Percentiles rank a stretch among this genome's conserved stretches.
Evolutionary conservation across 495 filamentous ascomycete genomes (phyloP).

Genomic region (Opeltia flavorubescens): DNA sequence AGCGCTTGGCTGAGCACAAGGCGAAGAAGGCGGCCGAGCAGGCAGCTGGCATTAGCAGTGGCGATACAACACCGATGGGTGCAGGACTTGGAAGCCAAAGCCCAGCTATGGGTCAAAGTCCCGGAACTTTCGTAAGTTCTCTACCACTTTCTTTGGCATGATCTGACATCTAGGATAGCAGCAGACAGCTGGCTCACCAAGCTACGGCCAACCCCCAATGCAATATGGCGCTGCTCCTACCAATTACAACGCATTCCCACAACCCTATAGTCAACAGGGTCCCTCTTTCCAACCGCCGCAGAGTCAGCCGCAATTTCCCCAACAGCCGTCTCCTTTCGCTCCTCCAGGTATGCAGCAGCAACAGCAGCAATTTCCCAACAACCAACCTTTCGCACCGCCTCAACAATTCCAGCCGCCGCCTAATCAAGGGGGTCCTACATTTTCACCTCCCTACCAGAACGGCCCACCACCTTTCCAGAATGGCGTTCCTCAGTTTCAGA

Average conservation of each 20-base stretch:
- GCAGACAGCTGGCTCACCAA: constrained; percentile 13
- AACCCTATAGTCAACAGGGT: constrained; percentile 18
- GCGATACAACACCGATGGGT: constrained; percentile 43
- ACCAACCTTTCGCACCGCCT: constrained; percentile 13
- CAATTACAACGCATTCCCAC: constrained; percentile 13
- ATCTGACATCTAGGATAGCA: not conserved
- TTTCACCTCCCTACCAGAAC: constrained; percentile 18
- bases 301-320: constrained; percentile 10
- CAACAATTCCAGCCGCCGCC: constrained; percentile 16
- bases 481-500: constrained; percentile 19
- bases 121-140: constrained; percentile 39
- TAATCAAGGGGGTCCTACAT: constrained; percentile 20
- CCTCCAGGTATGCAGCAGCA: constrained; percentile 13
- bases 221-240: constrained; percentile 15
- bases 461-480: constrained; percentile 24
- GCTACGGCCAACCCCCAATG: constrained; percentile 17
- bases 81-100: constrained; percentile 37
- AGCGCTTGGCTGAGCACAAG: constrained; percentile 67
- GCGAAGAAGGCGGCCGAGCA: constrained; percentile 50
- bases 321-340: constrained; percentile 10
- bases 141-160: not conserved
- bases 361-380: constrained; percentile 13
- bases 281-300: constrained; percentile 18
- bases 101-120: constrained; percentile 39
- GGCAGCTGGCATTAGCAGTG: constrained; percentile 40